Evolutionary conservation across 768 basidiomycete species (phyloP), one percentile per base, ranked within the genome.

Genomic region (Russula sp.): DNA sequence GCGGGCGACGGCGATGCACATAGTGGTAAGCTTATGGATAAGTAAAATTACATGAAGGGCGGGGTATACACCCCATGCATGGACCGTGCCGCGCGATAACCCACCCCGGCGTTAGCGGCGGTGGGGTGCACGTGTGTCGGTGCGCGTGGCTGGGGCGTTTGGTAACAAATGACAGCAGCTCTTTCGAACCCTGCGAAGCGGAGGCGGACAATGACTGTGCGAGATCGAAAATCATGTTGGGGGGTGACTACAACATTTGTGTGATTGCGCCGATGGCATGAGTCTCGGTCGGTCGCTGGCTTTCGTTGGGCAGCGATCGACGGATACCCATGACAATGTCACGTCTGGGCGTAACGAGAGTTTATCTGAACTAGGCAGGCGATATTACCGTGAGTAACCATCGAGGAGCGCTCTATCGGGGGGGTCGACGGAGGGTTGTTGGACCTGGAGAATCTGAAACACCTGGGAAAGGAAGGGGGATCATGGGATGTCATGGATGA

Each of bases 301-400:
- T 14, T 22, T 47, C 25, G 48, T 29, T 18, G 48, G 18, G 8
- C 18, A 8, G 48, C 39, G 16, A 16, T 6, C 39, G 11, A 9
- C 5, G 6, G 39, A 41, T 16, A 41, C 16, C 14, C 39, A 11
- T 16, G 14, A 16, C n/a, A 49, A n/a, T n/a, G n/a, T n/a, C 48
- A 49, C 18, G 18, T 49, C 48, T 32, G 54, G 55, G 54, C 48
- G 54, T 35, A 56, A 48, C 20, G 3, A n/a, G 43, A 32, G 43
- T 22, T 49, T 45, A 56, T 50, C 54, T 50, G 29, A 62, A 34
- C 16, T 48, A 32, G 46, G 45, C 46, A 29, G 49, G 60, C 56
- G 61, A 58, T 61, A 62, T 62, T 51, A 62, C 61, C 61, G 49
- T 62, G 61, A 52, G 56, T 52, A 58, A 34, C 35, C 22, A 48